Evolutionary conservation across 163 green algal species (phyloP).

Genomic region (Scenedesmus sp.): DNA sequence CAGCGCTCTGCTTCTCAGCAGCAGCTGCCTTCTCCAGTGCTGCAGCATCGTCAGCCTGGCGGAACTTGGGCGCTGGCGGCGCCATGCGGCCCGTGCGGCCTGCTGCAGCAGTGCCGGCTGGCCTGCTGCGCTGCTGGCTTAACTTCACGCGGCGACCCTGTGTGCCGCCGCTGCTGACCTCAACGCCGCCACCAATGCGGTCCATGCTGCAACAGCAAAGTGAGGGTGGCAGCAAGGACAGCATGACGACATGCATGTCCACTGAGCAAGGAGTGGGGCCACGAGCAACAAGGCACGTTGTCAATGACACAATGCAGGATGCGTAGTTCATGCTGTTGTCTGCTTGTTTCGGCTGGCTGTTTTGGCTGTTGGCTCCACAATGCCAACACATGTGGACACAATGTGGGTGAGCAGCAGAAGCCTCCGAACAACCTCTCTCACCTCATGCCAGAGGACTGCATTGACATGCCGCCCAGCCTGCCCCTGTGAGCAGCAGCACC

Average conservation of each 20-base stretch:
- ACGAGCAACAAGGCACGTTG: too few relatives aligned
- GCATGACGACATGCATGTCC: neutral
- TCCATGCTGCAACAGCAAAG: slow-evolving; percentile 30
- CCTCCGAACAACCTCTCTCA: neutral
- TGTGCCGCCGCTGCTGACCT: slow-evolving; percentile 34
- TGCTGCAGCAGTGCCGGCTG: neutral
- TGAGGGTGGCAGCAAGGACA: neutral
- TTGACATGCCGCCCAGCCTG: slow-evolving; percentile 32
- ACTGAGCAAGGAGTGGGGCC: too few relatives aligned
- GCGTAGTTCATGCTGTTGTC: too few relatives aligned
- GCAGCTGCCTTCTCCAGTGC: slow-evolving; percentile 30
- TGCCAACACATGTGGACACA: neutral
- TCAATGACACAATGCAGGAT: too few relatives aligned
- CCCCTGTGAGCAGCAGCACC: slow-evolving; percentile 3
- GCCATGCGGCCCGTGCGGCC: slow-evolving; percentile 27
- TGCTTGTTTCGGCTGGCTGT: too few relatives aligned
- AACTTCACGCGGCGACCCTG: neutral
- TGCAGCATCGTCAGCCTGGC: neutral
- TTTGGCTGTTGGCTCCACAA: too few relatives aligned
- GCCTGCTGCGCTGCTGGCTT: neutral
- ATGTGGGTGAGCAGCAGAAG: neutral
- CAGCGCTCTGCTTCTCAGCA: slow-evolving; percentile 35
- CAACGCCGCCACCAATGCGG: slow-evolving; percentile 2
- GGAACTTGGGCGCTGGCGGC: slow-evolving; percentile 27
- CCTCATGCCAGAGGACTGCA: slow-evolving; percentile 42